These are phyloP conservation scores for Melanomma pulvis-pyrius DNA, from an alignment of 495 filamentous ascomycete genomes.

Conservation along the genomic window DNA sequence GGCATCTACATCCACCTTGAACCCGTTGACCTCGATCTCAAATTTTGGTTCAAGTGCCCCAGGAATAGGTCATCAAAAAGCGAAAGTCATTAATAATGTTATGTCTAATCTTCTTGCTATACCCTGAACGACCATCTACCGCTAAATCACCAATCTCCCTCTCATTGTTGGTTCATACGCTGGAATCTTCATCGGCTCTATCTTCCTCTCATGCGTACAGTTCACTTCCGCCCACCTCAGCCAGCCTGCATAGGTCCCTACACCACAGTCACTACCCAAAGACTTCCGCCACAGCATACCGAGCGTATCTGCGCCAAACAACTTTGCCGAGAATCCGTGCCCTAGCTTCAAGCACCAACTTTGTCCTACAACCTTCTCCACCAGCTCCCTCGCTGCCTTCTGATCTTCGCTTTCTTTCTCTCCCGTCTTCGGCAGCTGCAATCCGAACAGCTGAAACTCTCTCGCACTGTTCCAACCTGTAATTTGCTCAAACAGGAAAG, in stretches of 20 bases:
- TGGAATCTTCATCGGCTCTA: conserved; percentile 35
- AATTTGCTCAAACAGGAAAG: conserved; percentile 56
- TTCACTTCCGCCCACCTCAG: conserved; percentile 49
- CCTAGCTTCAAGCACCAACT: conserved; percentile 58
- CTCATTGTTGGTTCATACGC: conserved; percentile 16
- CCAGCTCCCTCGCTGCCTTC: conserved; percentile 47
- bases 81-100: no score
- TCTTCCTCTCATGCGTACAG: conserved; percentile 46
- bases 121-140: no score
- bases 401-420: conserved; percentile 55
- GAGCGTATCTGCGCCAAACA: conserved; percentile 48
- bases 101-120: no score
- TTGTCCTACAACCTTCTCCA: conserved; percentile 50
- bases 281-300: conserved; percentile 54
- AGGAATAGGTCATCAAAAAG: no score
- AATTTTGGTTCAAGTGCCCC: no score
- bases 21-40: no score
- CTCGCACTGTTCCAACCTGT: conserved; percentile 54
- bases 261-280: conserved; percentile 47
- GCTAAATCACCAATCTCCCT: background rate
- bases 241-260: conserved; percentile 53
- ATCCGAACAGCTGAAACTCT: conserved; percentile 56
- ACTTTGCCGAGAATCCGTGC: conserved; percentile 54
- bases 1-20: no score
- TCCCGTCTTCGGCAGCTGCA: conserved; percentile 50